These are phyloP conservation scores for Lodderomyces elongisporus DNA, from an alignment of 1,139 yeast genomes.

Conservation along the genomic window DNA sequence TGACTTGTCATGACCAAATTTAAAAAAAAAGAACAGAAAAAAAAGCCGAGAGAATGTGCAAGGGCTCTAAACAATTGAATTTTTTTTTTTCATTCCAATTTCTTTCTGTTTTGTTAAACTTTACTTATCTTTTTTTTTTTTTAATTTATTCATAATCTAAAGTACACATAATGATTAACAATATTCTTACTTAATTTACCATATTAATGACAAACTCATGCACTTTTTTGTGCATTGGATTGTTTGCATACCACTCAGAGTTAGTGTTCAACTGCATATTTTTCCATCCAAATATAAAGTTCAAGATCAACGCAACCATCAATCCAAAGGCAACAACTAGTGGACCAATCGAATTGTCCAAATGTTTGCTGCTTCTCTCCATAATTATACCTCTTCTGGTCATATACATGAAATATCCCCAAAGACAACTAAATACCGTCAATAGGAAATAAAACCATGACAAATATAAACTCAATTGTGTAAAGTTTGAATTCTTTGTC, in stretches of 20 bases:
- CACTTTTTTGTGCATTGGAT: conserved; percentile 31
- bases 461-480: conserved; percentile 51
- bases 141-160: no score
- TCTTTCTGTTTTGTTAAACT: no score
- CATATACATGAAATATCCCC: conserved; percentile 84
- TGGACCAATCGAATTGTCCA: conserved; percentile 90
- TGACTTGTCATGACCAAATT: no score
- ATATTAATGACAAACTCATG: conserved; percentile 26
- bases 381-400: conserved; percentile 68
- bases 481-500: conserved; percentile 59
- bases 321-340: conserved; percentile 70
- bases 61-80: no score
- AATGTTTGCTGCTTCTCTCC: conserved; percentile 78
- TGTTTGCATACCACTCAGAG: conserved; percentile 27
- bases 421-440: conserved; percentile 75
- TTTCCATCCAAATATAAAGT: conserved; percentile 67
- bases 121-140: no score
- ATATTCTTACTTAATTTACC: no score
- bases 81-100: no score
- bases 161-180: no score
- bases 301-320: conserved; percentile 58
- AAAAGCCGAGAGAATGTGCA: no score
- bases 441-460: conserved; percentile 78
- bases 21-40: no score
- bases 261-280: conserved; percentile 15